A percentile compares a stretch with the other conserved stretches of the same genome.
Evolutionary conservation across 129 eudicot species (phyloP).

Genomic region (Dittrichia graveolens): DNA sequence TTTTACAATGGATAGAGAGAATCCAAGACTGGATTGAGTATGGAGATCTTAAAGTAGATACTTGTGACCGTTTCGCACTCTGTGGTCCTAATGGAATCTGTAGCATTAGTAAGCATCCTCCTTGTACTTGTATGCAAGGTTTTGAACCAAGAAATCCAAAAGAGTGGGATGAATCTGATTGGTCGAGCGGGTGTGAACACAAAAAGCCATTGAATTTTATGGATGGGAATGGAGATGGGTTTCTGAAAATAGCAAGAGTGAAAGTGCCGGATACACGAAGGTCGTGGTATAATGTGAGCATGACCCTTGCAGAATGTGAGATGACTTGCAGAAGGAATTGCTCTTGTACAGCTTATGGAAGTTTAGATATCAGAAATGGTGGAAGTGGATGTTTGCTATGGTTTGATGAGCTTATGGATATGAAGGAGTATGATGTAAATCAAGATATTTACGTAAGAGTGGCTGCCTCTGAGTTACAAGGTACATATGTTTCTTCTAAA

Average conservation of each 20-base stretch:
- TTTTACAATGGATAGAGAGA: neutral
- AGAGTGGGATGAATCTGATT: constrained; percentile 18
- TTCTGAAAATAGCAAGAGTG: constrained; percentile 12
- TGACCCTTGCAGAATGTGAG: constrained; percentile 34
- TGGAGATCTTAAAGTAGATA: neutral
- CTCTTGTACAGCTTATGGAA: constrained; percentile 35
- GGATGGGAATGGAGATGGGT: constrained; percentile 9
- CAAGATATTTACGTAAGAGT: constrained; percentile 34
- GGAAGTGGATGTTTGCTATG: constrained; percentile 36
- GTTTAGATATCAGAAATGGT: constrained; percentile 21
- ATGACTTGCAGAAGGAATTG: constrained; percentile 26
- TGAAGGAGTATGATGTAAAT: neutral
- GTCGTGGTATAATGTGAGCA: constrained; percentile 16
- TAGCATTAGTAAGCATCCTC: constrained; percentile 17
- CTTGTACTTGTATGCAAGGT: constrained; percentile 29
- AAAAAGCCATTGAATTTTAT: constrained; percentile 23
- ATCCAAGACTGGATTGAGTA: constrained; percentile 13
- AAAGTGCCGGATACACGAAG: constrained; percentile 31
- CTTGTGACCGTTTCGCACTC: constrained; percentile 24
- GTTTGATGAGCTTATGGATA: constrained; percentile 30
- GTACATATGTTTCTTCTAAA: constrained; percentile 4
- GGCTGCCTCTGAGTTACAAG: constrained; percentile 29
- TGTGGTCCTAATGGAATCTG: constrained; percentile 35
- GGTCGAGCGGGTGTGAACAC: constrained; percentile 33
- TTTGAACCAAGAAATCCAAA: constrained; percentile 20